Base-by-base conservation (phyloP, 345 rosid genomes). In the Punica granatum region DNA sequence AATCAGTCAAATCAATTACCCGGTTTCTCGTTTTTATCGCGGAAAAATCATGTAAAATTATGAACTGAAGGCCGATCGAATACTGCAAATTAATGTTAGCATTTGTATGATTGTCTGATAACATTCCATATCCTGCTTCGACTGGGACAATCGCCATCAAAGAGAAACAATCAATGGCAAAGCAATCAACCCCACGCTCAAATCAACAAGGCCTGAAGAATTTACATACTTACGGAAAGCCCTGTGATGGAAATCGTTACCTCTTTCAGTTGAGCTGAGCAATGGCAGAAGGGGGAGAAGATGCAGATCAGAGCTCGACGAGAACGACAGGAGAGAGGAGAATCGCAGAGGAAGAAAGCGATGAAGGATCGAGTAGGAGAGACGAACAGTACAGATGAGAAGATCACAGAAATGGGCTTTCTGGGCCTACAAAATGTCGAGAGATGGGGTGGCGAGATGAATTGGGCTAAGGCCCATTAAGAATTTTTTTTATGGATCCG, bases 251-350 rank as follows among this genome's bases (percentile, higher is more conserved):
- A 48, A 48, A 19, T 18, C 13, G 9, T 51, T 51, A 51, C 58
- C 58, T 51, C 58, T 51, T 51, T 51, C 58, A n/a, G n/a, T n/a
- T n/a, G n/a, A n/a, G 34, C 61, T 15, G 34, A 56, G 19, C 61
- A 19, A 7, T 56, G 14, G 33, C 1, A 26, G 61, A 12, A 26
- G 8, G 8, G 14, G 61, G 9, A 8, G 58, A 13, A 28, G 61
- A 19, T 56, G 32, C 34, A 3, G 61, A 56, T 26, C 61, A 30
- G 32, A 56, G 61, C 18, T 13, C 33, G 33, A 56, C 33, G 59
- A 53, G 61, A 30, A 1, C 2, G 30, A 25, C 26, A 25, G 53
- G 23, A 18, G n/a, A n/a, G 11, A 37, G 41, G 11, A 37, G 6
- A 11, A 37, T 37, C 41, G 41, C 6, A 37, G 41, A 5, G 41